Base-by-base conservation (phyloP, 345 rosid species). In the Acer yangbiense region DNA sequence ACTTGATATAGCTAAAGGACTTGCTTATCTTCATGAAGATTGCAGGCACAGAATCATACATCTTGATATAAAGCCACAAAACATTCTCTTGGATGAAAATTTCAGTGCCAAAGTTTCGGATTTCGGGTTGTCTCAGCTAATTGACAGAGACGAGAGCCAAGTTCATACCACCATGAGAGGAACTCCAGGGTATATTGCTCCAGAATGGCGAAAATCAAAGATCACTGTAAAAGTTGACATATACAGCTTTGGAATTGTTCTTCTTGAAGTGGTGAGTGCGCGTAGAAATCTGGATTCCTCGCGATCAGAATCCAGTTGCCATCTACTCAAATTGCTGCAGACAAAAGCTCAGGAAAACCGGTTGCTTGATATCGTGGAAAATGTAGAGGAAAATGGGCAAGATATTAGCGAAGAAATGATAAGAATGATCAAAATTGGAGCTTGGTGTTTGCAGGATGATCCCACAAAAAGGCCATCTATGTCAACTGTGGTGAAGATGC, bases 371-470 rank as follows among this genome's bases (percentile, higher is more conserved):
- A 69, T 84, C 10, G 72, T 84, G 46, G 87, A 81, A 48, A 35
- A 13, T 41, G 6, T 21, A 12, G 32, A 39, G 7, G 79, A 68
- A 20, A 74, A 81, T 14, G 54, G 48, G 77, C 66, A 78, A 71
- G 25, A 68, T 44, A 73, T 72, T 7, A 25, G 29, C 12, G 82
- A 29, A 29, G 82, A 79, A 61, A 79, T 60, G 6, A 23, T 44
- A 23, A 58, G 67, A 68, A 82, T 71, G 75, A 72, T 83, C 61
- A 77, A 21, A 55, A 14, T 83, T 20, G 80, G 71, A 39, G 73
- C 78, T 18, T 82, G 89, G 82, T 86, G 89, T 71, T 9, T 82
- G 69, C 81, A 81, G 57, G 67, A 72, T 64, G 85, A 86, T 65
- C 80, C 65, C 17, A 39, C 12, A 3, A 79, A 41, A 39, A 79